Conservation (phyloP, 495 filamentous ascomycete species). For the Neurospora cerealis region DNA sequence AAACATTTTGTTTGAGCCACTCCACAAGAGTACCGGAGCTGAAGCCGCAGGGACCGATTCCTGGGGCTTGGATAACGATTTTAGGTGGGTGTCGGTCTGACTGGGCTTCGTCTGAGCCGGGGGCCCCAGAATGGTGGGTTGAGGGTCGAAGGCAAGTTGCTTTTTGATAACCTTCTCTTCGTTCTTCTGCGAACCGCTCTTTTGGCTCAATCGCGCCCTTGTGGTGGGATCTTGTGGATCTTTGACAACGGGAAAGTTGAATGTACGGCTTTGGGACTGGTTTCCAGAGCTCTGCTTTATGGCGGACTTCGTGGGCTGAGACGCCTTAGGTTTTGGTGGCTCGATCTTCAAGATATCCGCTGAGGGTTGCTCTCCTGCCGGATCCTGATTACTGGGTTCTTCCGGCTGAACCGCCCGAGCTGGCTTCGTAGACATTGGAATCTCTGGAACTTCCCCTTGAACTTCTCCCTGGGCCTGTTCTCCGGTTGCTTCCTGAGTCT, state of each 20-base stretch:
- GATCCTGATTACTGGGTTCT: neutral
- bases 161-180: constrained; percentile 27
- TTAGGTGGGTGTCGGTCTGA: neutral
- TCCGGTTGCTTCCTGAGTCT: neutral
- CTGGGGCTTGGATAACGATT: neutral
- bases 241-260: constrained; percentile 72
- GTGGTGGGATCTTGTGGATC: constrained; percentile 60
- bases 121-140: constrained; percentile 5
- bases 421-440: neutral
- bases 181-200: constrained; percentile 34
- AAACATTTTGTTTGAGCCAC: constrained; percentile 16
- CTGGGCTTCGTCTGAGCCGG: neutral
- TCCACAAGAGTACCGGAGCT: constrained; percentile 7
- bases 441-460: neutral
- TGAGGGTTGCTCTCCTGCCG: neutral
- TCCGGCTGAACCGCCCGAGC: neutral
- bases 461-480: neutral
- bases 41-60: neutral
- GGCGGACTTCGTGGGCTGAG: constrained; percentile 12
- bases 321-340: constrained; percentile 2
- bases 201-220: constrained; percentile 58
- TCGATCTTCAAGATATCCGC: neutral
- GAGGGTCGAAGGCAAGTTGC: constrained; percentile 27
- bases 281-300: constrained; percentile 11
- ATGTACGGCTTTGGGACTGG: constrained; percentile 22